These are phyloP conservation scores for Ophiognomonia clavigignenti-juglandacearum DNA, from an alignment of 2,329 filamentous ascomycete genomes.

Conservation along the genomic window DNA sequence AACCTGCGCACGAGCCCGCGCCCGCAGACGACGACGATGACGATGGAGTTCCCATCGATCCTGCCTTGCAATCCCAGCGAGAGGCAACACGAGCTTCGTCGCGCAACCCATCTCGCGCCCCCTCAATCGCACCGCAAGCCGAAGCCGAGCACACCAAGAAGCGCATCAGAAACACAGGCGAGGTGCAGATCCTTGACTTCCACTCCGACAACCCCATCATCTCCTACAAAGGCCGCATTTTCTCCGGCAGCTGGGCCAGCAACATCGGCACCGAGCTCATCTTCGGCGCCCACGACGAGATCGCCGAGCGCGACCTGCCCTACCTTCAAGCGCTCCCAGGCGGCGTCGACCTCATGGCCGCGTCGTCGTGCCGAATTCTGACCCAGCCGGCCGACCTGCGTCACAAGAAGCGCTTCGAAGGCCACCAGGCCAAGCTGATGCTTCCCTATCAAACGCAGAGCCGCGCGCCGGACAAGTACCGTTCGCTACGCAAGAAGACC, in stretches of 20 bases:
- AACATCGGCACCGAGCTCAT: conserved; percentile 82
- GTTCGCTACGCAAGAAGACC: conserved; percentile 33
- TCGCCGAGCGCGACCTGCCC: conserved; percentile 33
- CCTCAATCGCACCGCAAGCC: not conserved
- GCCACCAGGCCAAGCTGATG: conserved; percentile 1
- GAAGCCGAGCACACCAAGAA: not conserved
- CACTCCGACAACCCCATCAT: conserved; percentile 73
- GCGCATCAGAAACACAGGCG: conserved; percentile 19
- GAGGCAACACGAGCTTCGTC: conserved; percentile 5
- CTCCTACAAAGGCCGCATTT: conserved; percentile 73
- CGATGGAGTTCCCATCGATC: conserved; percentile 16
- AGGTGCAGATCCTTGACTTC: conserved; percentile 78
- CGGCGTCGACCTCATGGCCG: conserved; percentile 67
- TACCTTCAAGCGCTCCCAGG: conserved; percentile 46
- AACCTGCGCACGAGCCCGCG: not conserved
- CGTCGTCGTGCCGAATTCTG: conserved; percentile 64
- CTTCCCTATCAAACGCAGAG: conserved; percentile 28
- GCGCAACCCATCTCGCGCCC: not conserved
- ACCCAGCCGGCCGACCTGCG: conserved; percentile 60
- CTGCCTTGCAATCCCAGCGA: conserved; percentile 3
- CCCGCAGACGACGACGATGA: conserved; percentile 12
- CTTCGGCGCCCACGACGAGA: conserved; percentile 49
- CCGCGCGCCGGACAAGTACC: conserved; percentile 20
- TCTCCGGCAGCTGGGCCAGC: conserved; percentile 75
- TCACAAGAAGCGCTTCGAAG: conserved; percentile 30